These are phyloP conservation scores for Symbiodinium pilosum DNA, from an alignment of 73 alveolate species.

Conservation along the genomic window DNA sequence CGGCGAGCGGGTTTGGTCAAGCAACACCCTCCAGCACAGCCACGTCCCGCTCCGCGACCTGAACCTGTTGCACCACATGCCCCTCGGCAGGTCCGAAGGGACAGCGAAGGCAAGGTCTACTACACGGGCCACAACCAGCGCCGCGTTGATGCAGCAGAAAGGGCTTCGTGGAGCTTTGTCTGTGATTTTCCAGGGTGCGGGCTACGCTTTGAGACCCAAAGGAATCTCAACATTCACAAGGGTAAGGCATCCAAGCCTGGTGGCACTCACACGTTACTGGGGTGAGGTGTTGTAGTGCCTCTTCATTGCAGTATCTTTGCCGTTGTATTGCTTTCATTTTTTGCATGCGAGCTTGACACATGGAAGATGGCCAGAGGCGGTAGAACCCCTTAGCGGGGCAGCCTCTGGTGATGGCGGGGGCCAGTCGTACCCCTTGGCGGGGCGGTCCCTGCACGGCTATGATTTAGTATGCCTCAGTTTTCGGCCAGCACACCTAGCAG, in stretches of 20 bases:
- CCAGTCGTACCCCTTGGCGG: constrained; percentile 31
- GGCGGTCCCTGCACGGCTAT: background rate
- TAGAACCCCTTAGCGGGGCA: constrained; percentile 53
- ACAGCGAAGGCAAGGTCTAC: background rate
- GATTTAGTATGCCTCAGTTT: background rate
- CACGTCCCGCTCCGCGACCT: background rate
- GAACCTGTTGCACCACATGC: background rate
- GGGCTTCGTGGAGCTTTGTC: background rate
- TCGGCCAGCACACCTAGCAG: background rate
- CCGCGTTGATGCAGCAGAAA: background rate
- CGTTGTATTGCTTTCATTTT: no score
- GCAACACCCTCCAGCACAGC: background rate
- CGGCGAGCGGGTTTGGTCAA: background rate
- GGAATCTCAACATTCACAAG: background rate
- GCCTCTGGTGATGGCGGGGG: constrained; percentile 12
- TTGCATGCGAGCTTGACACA: background rate
- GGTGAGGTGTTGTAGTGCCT: no score
- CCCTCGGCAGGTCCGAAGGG: constrained; percentile 4
- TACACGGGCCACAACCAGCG: constrained; percentile 7
- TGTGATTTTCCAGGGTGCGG: constrained; percentile 21
- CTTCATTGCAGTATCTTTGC: background rate
- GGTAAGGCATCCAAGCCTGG: constrained; percentile 4
- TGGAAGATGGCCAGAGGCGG: background rate
- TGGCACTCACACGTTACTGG: background rate
- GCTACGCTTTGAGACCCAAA: background rate